Percentiles rank a stretch among this genome's conserved stretches.
phyloP scores from a whole-genome alignment of 225 moss, liverwort and hornwort genomes.

The Antitrichia curtipendula region DNA sequence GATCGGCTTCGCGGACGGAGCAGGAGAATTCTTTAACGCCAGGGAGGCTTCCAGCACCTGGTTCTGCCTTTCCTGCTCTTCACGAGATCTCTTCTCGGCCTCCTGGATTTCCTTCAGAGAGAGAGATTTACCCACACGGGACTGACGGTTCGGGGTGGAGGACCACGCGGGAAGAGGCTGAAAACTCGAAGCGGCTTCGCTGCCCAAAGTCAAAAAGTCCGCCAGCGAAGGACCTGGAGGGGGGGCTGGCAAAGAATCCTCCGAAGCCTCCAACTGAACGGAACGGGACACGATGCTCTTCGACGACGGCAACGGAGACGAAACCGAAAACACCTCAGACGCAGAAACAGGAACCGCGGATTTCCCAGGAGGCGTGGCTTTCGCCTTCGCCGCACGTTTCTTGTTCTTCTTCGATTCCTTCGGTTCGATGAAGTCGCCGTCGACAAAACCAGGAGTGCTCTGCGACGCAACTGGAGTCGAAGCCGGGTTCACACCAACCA shows the following conservation, averaged over 20 bases:
- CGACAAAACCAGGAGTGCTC: slow-evolving; percentile 35
- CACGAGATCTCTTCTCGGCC: slow-evolving; percentile 71
- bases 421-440: slow-evolving; percentile 88
- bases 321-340: slow-evolving; percentile 30
- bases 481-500: neutral
- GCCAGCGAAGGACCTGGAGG: slow-evolving; percentile 78
- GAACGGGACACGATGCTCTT: slow-evolving; percentile 53
- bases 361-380: slow-evolving; percentile 45
- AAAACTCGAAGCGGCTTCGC: slow-evolving; percentile 34
- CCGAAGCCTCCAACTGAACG: slow-evolving; percentile 37
- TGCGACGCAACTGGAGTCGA: slow-evolving; percentile 7
- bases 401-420: slow-evolving; percentile 95
- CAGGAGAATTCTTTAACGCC: slow-evolving; percentile 4
- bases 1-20: slow-evolving; percentile 58
- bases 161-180: slow-evolving; percentile 87
- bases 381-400: slow-evolving; percentile 88
- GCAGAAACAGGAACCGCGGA: slow-evolving; percentile 9
- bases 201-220: slow-evolving; percentile 65
- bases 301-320: slow-evolving; percentile 28
- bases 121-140: slow-evolving; percentile 58
- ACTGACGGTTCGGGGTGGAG: slow-evolving; percentile 51
- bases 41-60: slow-evolving; percentile 45
- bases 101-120: slow-evolving; percentile 98
- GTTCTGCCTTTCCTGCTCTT: slow-evolving; percentile 79
- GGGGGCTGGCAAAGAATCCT: slow-evolving; percentile 48